Percentiles rank a stretch among this genome's conserved stretches.
These are phyloP conservation scores for Hsuehochloa calcarea DNA, from an alignment of 176 grass and related monocot genomes.

Conservation along the genomic window DNA sequence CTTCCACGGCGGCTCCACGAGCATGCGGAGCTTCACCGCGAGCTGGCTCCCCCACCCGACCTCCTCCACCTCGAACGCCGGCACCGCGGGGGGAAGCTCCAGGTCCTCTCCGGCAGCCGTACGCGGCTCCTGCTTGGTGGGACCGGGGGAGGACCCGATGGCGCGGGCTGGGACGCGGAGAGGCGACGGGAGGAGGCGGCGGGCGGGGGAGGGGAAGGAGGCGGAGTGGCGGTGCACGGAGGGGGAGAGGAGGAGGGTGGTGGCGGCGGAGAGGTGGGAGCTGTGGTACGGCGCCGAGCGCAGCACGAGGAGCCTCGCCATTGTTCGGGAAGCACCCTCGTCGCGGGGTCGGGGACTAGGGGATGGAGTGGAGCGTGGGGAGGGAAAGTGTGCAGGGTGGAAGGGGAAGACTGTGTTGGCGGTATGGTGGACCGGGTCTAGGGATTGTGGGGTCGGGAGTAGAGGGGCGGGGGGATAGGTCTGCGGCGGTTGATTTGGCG, in stretches of 20 bases:
- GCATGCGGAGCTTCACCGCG: constrained; percentile 66
- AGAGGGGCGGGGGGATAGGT: constrained; percentile 39
- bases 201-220: constrained; percentile 7
- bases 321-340: constrained; percentile 23
- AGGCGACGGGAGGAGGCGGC: constrained; percentile 31
- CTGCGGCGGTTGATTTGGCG: constrained; percentile 41
- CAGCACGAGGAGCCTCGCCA: constrained; percentile 62
- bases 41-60: constrained; percentile 60
- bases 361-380: not conserved
- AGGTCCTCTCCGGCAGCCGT: constrained; percentile 16
- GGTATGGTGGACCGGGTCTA: constrained; percentile 17
- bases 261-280: constrained; percentile 23
- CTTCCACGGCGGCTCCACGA: constrained; percentile 79
- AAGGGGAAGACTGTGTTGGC: not conserved
- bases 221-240: constrained; percentile 25
- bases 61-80: constrained; percentile 43
- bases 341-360: not conserved
- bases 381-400: not conserved
- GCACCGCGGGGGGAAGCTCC: constrained; percentile 26
- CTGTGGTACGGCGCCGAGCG: constrained; percentile 52
- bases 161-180: constrained; percentile 42
- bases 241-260: constrained; percentile 20
- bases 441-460: constrained; percentile 18
- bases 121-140: constrained; percentile 45
- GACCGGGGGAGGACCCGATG: constrained; percentile 44